Conservation (phyloP, 176 grass and related monocot species). For the Carex parvula region DNA sequence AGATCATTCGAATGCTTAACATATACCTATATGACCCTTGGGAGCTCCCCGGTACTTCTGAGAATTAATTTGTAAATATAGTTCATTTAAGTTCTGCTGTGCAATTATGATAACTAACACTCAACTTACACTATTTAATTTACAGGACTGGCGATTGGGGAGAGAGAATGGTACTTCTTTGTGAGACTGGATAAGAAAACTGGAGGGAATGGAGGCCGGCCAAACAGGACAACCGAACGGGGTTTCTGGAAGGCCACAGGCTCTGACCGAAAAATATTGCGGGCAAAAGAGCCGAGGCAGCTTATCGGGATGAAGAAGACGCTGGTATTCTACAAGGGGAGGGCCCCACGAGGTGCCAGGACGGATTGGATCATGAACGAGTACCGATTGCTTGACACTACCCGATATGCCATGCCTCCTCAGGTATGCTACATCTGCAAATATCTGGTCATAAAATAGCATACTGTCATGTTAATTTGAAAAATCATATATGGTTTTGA, state of each 20-base stretch:
- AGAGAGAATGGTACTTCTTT: slow-evolving; percentile 98
- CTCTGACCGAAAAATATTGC: slow-evolving; percentile 51
- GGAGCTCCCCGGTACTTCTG: slow-evolving; percentile 60
- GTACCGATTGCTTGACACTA: slow-evolving; percentile 58
- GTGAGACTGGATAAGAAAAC: slow-evolving; percentile 58
- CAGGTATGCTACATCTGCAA: slow-evolving; percentile 21
- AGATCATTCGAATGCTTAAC: slow-evolving; percentile 77
- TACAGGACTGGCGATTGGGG: slow-evolving; percentile 67
- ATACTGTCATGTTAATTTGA: not conserved
- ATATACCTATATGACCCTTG: slow-evolving; percentile 85
- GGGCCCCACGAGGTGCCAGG: slow-evolving; percentile 63
- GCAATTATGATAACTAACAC: not conserved
- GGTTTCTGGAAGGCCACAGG: slow-evolving; percentile 98
- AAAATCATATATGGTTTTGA: not conserved
- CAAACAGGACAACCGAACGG: slow-evolving; percentile 72
- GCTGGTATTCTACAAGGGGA: slow-evolving; percentile 79
- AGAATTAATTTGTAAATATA: not conserved
- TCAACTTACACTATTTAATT: not conserved
- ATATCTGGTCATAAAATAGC: not conserved
- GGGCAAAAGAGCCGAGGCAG: slow-evolving; percentile 35
- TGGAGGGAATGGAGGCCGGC: slow-evolving; percentile 55
- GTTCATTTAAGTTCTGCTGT: not conserved
- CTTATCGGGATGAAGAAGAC: slow-evolving; percentile 91
- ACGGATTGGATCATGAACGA: slow-evolving; percentile 99
- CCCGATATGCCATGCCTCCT: not conserved